These are phyloP conservation scores for Nothophytophthora sp. DNA, from an alignment of 352 stramenopile species.

Conservation along the genomic window DNA sequence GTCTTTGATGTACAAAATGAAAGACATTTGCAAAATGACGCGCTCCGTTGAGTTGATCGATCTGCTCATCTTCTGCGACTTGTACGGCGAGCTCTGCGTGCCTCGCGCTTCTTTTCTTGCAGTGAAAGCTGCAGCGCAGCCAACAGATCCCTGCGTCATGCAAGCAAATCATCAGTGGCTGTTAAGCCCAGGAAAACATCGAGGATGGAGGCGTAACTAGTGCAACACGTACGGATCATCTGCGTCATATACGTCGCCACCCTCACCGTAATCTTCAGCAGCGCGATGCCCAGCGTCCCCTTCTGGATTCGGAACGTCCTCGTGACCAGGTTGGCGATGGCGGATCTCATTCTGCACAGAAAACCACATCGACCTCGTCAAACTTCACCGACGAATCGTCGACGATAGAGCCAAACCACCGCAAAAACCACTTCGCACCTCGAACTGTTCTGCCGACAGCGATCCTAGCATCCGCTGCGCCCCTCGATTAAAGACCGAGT, in stretches of 20 bases:
- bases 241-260: constrained; percentile 34
- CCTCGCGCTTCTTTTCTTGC: constrained; percentile 70
- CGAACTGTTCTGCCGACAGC: constrained; percentile 82
- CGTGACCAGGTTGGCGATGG: constrained; percentile 39
- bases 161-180: too few relatives aligned
- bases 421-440: constrained; percentile 35
- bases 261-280: constrained; percentile 8
- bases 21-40: too few relatives aligned
- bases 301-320: constrained; percentile 16
- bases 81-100: constrained; percentile 39
- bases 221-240: constrained; percentile 47
- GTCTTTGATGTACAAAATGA: too few relatives aligned
- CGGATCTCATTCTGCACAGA: constrained; percentile 80
- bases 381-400: too few relatives aligned
- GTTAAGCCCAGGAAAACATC: not conserved
- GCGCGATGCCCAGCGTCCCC: not conserved
- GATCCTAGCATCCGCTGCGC: constrained; percentile 74
- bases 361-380: too few relatives aligned
- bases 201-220: too few relatives aligned
- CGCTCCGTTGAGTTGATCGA: not conserved
- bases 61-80: constrained; percentile 34
- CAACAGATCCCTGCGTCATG: constrained; percentile 46
- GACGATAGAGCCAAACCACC: too few relatives aligned
- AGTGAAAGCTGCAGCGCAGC: constrained; percentile 54
- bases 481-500: constrained; percentile 83